Evolutionary conservation across 75 land plant genomes (phyloP).

Genomic region (Picea sitchensis): DNA sequence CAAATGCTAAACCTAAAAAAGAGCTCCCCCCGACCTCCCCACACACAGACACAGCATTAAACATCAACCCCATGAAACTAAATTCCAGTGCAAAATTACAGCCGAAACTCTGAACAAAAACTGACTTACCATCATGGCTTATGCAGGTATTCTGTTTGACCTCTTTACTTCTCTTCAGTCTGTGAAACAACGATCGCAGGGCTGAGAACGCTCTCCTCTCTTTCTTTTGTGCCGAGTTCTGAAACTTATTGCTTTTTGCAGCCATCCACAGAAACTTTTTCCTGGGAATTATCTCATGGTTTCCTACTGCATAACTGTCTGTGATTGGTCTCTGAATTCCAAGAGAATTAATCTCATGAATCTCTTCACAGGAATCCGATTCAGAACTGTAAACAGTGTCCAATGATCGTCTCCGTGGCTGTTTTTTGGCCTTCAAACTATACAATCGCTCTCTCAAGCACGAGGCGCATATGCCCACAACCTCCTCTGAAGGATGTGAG

Average conservation of each 20-base stretch:
- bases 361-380: neutral
- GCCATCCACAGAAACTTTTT: neutral
- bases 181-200: neutral
- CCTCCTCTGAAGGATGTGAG: neutral
- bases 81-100: no score
- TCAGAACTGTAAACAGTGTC: neutral
- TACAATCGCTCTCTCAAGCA: slow-evolving; percentile 3
- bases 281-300: neutral
- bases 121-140: slow-evolving; percentile 4
- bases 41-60: no score
- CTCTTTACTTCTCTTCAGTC: neutral
- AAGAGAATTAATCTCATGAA: neutral
- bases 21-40: neutral
- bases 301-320: neutral
- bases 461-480: slow-evolving; percentile 2
- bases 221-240: neutral
- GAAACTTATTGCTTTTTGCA: no score
- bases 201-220: neutral
- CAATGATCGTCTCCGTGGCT: neutral
- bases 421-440: neutral
- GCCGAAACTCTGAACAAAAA: no score
- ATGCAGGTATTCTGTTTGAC: neutral
- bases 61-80: no score
- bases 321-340: neutral
- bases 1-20: neutral